Evolutionary conservation across 306 rosid species (phyloP).

Genomic region (Vigna nakashimae): DNA sequence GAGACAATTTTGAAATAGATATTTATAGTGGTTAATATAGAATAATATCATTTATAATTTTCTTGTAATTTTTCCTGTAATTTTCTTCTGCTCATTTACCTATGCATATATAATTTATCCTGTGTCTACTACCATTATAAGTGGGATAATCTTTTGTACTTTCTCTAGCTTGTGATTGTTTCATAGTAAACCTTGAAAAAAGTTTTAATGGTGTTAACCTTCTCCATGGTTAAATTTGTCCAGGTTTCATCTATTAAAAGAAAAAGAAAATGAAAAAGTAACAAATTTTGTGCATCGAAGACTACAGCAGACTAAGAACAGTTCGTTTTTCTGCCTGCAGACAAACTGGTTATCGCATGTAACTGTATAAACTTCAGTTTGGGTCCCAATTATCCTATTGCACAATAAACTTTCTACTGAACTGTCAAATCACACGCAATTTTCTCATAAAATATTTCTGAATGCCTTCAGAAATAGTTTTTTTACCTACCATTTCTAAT

Average conservation of each 20-base stretch:
- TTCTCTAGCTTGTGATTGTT: neutral
- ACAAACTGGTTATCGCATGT: constrained; percentile 23
- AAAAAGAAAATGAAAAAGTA: neutral
- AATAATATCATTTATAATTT: no score
- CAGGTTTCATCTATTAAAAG: neutral
- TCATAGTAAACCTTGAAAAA: neutral
- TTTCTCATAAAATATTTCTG: neutral
- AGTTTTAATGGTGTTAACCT: neutral
- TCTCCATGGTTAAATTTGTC: neutral
- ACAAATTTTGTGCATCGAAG: neutral
- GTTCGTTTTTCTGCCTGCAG: constrained; percentile 13
- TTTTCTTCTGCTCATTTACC: no score
- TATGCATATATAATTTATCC: no score
- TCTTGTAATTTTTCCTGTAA: no score
- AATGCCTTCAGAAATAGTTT: neutral
- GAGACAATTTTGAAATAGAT: no score
- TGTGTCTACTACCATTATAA: no score
- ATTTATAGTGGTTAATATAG: no score
- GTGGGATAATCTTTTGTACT: neutral
- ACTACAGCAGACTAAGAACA: neutral
- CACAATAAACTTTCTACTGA: constrained; percentile 11
- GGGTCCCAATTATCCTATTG: constrained; percentile 35
- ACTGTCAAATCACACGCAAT: constrained; percentile 29
- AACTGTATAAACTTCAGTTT: constrained; percentile 34
- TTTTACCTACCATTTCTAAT: neutral